phyloP scores from a whole-genome alignment of 1,284 basidiomycete genomes.

The Tilletia walkeri region DNA sequence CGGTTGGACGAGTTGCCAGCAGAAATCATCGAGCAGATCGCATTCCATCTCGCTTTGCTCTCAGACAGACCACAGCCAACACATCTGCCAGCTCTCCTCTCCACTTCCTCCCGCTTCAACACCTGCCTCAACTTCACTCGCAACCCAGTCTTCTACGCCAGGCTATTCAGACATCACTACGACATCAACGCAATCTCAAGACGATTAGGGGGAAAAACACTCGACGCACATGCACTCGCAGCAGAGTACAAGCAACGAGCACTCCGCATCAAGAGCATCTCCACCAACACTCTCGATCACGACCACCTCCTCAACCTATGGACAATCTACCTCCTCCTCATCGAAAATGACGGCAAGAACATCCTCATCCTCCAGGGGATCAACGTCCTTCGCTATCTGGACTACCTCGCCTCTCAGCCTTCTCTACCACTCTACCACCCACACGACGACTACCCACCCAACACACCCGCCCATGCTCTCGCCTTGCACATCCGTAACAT shows the following conservation, averaged over 20 bases:
- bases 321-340: slow-evolving; percentile 45
- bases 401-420: not conserved
- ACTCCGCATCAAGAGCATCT: slow-evolving; percentile 35
- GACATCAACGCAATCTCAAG: slow-evolving; percentile 42
- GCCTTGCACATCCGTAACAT: slow-evolving; percentile 59
- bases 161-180: slow-evolving; percentile 46
- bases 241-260: slow-evolving; percentile 40
- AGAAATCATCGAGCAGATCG: slow-evolving; percentile 44
- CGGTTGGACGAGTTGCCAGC: slow-evolving; percentile 33
- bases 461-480: slow-evolving; percentile 56
- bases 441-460: slow-evolving; percentile 56
- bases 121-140: slow-evolving; percentile 31
- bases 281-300: slow-evolving; percentile 16
- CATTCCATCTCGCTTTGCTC: slow-evolving; percentile 22
- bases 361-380: not conserved
- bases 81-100: slow-evolving; percentile 34
- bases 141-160: slow-evolving; percentile 46
- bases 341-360: slow-evolving; percentile 36
- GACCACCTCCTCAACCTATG: slow-evolving; percentile 44
- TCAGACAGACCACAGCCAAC: slow-evolving; percentile 21
- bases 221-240: slow-evolving; percentile 32
- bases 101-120: slow-evolving; percentile 36
- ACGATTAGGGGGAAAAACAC: slow-evolving; percentile 34
- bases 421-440: not conserved
- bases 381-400: not conserved